Evolutionary conservation across 805 yeast species (phyloP).

Genomic region (Diddensiella santjacobensis): DNA sequence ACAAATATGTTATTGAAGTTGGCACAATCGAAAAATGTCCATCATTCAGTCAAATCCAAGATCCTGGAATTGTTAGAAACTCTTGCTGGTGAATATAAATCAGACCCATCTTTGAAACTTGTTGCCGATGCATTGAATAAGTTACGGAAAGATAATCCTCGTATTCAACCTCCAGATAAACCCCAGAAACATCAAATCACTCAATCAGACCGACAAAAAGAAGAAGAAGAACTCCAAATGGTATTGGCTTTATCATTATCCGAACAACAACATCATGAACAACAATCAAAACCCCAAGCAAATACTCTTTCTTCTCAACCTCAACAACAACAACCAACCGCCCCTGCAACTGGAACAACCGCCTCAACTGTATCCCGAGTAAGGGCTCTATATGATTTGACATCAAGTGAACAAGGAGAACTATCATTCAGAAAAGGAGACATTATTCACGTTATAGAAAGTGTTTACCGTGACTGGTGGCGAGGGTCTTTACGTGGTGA

Average conservation of each 20-base stretch:
- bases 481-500: slow-evolving; percentile 78
- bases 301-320: slow-evolving; percentile 11
- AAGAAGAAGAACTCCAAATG: slow-evolving; percentile 75
- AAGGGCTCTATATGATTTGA: slow-evolving; percentile 77
- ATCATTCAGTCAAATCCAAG: slow-evolving; percentile 60
- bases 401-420: slow-evolving; percentile 79
- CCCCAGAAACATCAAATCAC: slow-evolving; percentile 55
- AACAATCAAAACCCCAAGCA: slow-evolving; percentile 10
- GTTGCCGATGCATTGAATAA: slow-evolving; percentile 58
- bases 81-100: slow-evolving; percentile 57
- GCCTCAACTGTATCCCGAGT: slow-evolving; percentile 56
- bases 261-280: slow-evolving; percentile 43
- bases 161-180: slow-evolving; percentile 45
- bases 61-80: slow-evolving; percentile 67
- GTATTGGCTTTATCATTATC: slow-evolving; percentile 71
- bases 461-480: slow-evolving; percentile 94
- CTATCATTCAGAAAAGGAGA: slow-evolving; percentile 85
- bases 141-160: slow-evolving; percentile 43
- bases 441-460: slow-evolving; percentile 78
- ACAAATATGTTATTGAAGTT: slow-evolving; percentile 47
- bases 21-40: slow-evolving; percentile 53
- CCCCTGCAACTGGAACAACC: slow-evolving; percentile 25
- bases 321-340: slow-evolving; percentile 19
- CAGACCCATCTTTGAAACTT: slow-evolving; percentile 72
- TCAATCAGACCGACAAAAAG: slow-evolving; percentile 46